Conservation (phyloP, 192 early-diverging fungal genomes). For the Podila epigama region DNA sequence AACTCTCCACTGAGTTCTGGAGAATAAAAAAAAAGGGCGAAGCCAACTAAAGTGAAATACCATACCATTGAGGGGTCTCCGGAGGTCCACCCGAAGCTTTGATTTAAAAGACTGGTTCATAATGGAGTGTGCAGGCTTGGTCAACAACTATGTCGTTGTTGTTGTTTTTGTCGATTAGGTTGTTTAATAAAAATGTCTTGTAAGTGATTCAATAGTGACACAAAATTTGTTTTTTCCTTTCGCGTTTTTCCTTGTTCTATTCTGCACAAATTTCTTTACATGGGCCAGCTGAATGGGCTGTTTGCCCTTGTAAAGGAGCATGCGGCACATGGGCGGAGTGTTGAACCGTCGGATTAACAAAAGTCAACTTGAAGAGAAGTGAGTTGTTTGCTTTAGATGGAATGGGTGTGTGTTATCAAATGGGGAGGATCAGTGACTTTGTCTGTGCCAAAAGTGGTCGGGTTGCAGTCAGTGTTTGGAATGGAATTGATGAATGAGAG, state of each 20-base stretch:
- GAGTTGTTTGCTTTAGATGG: background rate
- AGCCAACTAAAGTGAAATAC: slow-evolving; percentile 27
- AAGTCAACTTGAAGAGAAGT: slow-evolving; percentile 13
- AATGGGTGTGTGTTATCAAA: background rate
- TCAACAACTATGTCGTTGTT: slow-evolving; percentile 56
- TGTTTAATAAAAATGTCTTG: no score
- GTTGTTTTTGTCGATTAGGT: background rate
- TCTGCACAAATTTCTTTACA: slow-evolving; percentile 31
- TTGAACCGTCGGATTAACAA: slow-evolving; percentile 19
- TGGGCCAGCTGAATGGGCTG: slow-evolving; percentile 75
- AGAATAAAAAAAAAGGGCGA: background rate
- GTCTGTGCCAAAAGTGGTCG: background rate
- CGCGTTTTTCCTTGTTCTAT: background rate
- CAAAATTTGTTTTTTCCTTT: background rate
- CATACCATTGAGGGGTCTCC: slow-evolving; percentile 76
- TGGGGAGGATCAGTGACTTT: no score
- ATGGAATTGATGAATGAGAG: background rate
- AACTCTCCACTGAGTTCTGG: background rate
- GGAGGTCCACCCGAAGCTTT: slow-evolving; percentile 66
- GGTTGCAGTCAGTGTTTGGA: background rate
- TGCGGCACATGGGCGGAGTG: slow-evolving; percentile 66
- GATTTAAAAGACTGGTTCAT: slow-evolving; percentile 82
- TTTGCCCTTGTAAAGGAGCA: slow-evolving; percentile 82
- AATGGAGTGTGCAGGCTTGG: slow-evolving; percentile 79
- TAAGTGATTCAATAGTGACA: background rate